Percentiles rank a stretch among this genome's conserved stretches.
phyloP scores from a whole-genome alignment of 2,329 filamentous ascomycete genomes.

The Arthrobotrys megalospora region DNA sequence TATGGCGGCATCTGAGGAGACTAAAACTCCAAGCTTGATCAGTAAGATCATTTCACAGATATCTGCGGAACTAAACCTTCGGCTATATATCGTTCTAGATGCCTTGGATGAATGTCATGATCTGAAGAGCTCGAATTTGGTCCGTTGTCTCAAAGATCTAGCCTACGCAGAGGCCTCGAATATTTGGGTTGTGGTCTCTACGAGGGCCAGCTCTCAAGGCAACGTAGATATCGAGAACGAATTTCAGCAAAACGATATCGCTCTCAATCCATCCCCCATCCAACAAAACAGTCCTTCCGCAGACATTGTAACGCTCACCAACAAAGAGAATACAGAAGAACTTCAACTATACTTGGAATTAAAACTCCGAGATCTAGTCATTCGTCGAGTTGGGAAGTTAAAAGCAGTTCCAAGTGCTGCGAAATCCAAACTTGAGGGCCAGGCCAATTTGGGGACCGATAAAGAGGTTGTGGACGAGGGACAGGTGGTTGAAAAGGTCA shows the following conservation, averaged over 20 bases:
- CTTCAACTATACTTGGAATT: conserved; percentile 15
- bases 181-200: conserved; percentile 19
- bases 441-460: background rate
- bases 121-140: conserved; percentile 7
- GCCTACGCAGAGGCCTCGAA: background rate
- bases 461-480: background rate
- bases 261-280: background rate
- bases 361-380: conserved; percentile 24
- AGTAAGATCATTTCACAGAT: conserved; percentile 30
- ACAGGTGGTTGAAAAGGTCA: background rate
- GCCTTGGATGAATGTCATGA: conserved; percentile 44
- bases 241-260: conserved; percentile 17
- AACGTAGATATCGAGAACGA: conserved; percentile 3
- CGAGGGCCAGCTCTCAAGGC: conserved; percentile 7
- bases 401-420: background rate
- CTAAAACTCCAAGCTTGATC: conserved; percentile 5
- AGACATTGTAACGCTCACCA: conserved; percentile 9
- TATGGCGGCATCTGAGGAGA: background rate
- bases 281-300: background rate
- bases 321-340: conserved; percentile 14
- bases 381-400: conserved; percentile 7
- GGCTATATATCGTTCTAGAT: conserved; percentile 37
- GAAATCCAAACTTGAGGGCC: background rate
- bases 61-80: conserved; percentile 5
- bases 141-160: conserved; percentile 18